phyloP scores from a whole-genome alignment of 768 basidiomycete species.

The Tephrocybe sp. region DNA sequence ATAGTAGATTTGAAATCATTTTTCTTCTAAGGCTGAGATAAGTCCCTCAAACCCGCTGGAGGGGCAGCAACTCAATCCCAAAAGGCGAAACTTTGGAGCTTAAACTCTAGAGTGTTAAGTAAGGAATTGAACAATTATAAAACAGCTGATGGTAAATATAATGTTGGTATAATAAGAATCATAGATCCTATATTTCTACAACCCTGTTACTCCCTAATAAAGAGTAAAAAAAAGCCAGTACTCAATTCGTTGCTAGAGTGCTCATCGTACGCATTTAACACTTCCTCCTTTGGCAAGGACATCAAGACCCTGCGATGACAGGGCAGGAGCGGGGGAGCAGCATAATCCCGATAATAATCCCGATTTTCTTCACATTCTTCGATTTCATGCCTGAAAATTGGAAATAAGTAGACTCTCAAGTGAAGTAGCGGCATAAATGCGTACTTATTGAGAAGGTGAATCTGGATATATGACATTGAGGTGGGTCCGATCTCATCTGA shows the following conservation, averaged over 20 bases:
- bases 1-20: too few species aligned
- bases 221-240: not conserved
- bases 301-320: not conserved
- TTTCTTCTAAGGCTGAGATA: too few species aligned
- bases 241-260: too few species aligned
- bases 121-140: not conserved
- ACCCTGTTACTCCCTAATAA: not conserved
- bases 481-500: conserved; percentile 27
- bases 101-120: not conserved
- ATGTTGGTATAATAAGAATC: conserved; percentile 1
- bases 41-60: not conserved
- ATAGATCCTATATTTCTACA: not conserved
- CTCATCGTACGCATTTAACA: too few species aligned
- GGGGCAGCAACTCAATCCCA: not conserved
- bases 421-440: too few species aligned
- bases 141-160: not conserved
- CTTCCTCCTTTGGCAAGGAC: too few species aligned
- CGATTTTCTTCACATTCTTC: conserved; percentile 18
- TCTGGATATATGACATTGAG: conserved; percentile 24
- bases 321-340: conserved; percentile 12
- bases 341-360: conserved; percentile 28
- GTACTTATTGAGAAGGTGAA: conserved; percentile 18
- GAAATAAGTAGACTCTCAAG: conserved; percentile 15
- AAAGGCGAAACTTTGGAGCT: not conserved
- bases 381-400: conserved; percentile 18